Evolutionary conservation across 116 monocot species (phyloP), one percentile per base, ranked within the genome.

Genomic region (Zostera marina): DNA sequence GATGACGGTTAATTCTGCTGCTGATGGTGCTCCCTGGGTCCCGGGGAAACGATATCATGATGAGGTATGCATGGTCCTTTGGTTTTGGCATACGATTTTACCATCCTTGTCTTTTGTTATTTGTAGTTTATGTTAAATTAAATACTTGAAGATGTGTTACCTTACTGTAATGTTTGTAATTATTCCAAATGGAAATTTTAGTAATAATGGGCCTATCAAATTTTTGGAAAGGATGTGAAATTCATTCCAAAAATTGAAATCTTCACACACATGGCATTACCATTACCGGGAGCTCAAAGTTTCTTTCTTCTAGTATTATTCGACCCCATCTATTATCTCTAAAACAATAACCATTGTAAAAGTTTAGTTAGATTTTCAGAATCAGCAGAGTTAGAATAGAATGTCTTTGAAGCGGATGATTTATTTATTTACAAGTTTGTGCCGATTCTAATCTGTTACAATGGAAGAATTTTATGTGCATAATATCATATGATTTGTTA

Each of bases 41-140:
- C 63, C 58, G 14, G 84, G 73, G 11, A 93, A 81, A 43, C 60
- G 63, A 54, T 65, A 72, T 74, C 24, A 67, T 11, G 60, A 80
- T 57, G 92, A 92, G 86, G 92, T 83, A 55, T 57, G 38, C 9
- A 11, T 38, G 39, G 32, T 41, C n/a, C 38, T n/a, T 6, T 40
- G 12, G 32, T 15, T 39, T 56, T 51, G 17, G 17, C 8, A 13
- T 51, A 1, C 20, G 20, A 19, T 51, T 4, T 19, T 19, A 19
- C 8, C 20, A 19, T 51, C 2, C 8, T 3, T 19, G 49, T 21
- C 9, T 19, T 7, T 8, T 40, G 15, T n/a, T 56, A 26, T 7
- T 40, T 5, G 56, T 56, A 15, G 9, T 15, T 39, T 38, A 56
- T 56, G 39, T 40, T 16, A 9, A 38, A 56, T 56, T n/a, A 12